A percentile compares a stretch with the other conserved stretches of the same genome.
These are phyloP conservation scores for Magnolia kwangsiensis DNA, from an alignment of 164 flowering plant genomes.

Conservation along the genomic window DNA sequence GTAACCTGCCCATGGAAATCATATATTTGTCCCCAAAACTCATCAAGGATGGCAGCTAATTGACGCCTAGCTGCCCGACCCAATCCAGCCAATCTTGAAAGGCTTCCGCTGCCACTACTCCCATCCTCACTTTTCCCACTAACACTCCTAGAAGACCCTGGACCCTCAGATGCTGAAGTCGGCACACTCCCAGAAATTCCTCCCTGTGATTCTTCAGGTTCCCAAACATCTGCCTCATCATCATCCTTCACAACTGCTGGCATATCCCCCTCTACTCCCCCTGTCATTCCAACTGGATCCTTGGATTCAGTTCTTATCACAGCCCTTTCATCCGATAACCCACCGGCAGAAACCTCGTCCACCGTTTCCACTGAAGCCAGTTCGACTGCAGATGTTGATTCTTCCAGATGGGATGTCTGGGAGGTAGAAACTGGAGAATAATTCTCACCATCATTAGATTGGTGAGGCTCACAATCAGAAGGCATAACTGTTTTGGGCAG, in stretches of 20 bases:
- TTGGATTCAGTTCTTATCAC: constrained; percentile 26
- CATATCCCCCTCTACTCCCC: constrained; percentile 34
- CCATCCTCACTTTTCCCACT: constrained; percentile 83
- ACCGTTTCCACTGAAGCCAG: constrained; percentile 18
- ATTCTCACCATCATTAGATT: constrained; percentile 34
- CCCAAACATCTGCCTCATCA: constrained; percentile 58
- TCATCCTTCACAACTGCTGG: constrained; percentile 42
- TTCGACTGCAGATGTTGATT: constrained; percentile 19
- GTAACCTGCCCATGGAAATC: constrained; percentile 81
- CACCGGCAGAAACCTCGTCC: constrained; percentile 28
- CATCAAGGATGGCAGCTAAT: constrained; percentile 75
- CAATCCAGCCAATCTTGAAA: constrained; percentile 85
- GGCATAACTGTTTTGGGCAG: constrained; percentile 56
- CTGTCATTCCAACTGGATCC: constrained; percentile 34
- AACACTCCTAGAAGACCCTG: constrained; percentile 70
- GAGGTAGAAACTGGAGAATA: constrained; percentile 10
- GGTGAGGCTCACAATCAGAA: constrained; percentile 35
- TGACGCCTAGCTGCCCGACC: constrained; percentile 95
- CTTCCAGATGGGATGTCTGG: constrained; percentile 21
- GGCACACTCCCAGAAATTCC: constrained; percentile 32
- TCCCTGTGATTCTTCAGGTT: constrained; percentile 48
- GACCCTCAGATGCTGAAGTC: constrained; percentile 60
- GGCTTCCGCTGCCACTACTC: constrained; percentile 68
- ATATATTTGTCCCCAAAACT: constrained; percentile 92
- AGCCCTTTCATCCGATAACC: constrained; percentile 17